Evolutionary conservation across 2,329 filamentous ascomycete genomes (phyloP), one percentile per base, ranked within the genome.

Genomic region (Dactylonectria macrodidyma): DNA sequence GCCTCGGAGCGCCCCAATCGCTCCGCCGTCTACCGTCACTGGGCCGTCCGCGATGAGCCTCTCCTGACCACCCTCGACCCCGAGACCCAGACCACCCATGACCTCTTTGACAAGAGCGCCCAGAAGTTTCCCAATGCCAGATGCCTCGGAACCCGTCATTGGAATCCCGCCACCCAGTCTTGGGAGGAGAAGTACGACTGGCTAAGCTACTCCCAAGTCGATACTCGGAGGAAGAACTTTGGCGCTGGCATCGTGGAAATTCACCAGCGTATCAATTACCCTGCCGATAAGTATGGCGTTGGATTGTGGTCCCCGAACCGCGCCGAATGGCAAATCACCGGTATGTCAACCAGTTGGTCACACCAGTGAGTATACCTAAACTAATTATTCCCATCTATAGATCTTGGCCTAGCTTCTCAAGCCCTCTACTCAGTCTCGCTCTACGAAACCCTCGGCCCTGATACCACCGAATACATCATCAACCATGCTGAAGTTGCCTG

Each of bases 391-490:
- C 30, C 30, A 41, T 7, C 51, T 16, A 26, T 65, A 94, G 95
- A 98, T 85, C 84, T 98, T 77, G 96, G 90, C 46, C 91, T 93
- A 79, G 90, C 93, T 83, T 96, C 95, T 12, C 96, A 98, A 81
- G 90, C 92, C 8, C 89, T 98, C 34, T 98, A 88, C 83, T 93
- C 92, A 24, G 95, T 99, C 62, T 97, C 95, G 5, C 91, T 99
- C 58, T 99, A 99, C 85, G 96, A 98, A 81, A 98, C 95, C 12
- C 89, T 99, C 5, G 95, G 95, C 10, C 92, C 95, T 12, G 94
- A 97, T 73, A 90, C 95, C 2, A 95, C 93, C 65, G 95, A 98
- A 83, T 98, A 93, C 84, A 98, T 99, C 81, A 92, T 98, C 84
- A 97, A 97, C 82, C 95, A 98, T 80, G 90, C 94, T 62, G 88